These are phyloP conservation scores for Beta lomatogona DNA, from an alignment of 179 eudicot species.

Conservation along the genomic window DNA sequence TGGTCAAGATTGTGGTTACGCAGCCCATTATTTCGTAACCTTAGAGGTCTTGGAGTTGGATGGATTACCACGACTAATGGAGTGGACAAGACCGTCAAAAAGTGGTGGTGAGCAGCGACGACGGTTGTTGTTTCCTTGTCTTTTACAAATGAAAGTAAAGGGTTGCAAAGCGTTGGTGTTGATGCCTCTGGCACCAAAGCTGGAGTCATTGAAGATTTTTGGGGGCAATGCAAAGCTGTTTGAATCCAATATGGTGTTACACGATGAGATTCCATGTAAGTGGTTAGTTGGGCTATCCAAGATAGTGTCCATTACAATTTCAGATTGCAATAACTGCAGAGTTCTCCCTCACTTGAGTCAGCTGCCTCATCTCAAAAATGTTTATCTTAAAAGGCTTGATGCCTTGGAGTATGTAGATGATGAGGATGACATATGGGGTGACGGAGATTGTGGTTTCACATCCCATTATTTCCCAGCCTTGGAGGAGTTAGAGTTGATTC, in stretches of 20 bases:
- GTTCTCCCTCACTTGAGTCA: neutral
- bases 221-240: neutral
- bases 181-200: slow-evolving; percentile 12
- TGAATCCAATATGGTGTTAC: neutral
- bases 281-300: too few species aligned
- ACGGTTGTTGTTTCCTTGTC: neutral
- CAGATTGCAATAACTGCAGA: too few species aligned
- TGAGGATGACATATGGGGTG: too few species aligned
- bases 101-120: neutral
- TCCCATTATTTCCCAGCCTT: too few species aligned
- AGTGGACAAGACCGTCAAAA: slow-evolving; percentile 1
- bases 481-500: too few species aligned
- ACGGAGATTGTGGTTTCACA: too few species aligned
- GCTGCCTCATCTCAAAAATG: too few species aligned
- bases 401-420: too few species aligned
- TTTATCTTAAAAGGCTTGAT: too few species aligned
- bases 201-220: neutral
- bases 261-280: neutral
- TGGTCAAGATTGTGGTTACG: too few species aligned
- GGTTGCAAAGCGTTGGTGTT: neutral
- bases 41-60: too few species aligned
- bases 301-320: neutral
- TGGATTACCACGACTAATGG: neutral
- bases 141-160: neutral
- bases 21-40: too few species aligned